Conservation (phyloP, 306 rosid species). For the Rosa multiflora region DNA sequence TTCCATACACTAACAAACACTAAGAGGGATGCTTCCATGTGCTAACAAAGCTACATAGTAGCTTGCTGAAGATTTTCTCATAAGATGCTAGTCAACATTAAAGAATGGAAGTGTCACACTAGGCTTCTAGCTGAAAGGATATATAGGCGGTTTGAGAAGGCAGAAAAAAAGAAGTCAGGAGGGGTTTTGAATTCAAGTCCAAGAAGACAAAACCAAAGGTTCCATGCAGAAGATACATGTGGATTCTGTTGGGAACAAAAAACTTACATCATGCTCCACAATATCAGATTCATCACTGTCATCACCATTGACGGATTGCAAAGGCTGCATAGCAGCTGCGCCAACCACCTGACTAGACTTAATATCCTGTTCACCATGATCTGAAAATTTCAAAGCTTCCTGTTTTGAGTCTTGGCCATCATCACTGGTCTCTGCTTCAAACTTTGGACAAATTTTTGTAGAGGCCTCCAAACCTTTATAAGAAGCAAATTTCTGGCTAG, state of each 20-base stretch:
- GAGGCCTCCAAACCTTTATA: constrained; percentile 35
- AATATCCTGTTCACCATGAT: constrained; percentile 34
- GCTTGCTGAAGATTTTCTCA: background rate
- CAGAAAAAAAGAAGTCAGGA: background rate
- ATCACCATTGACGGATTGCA: constrained; percentile 48
- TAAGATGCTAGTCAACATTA: background rate
- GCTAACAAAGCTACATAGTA: background rate
- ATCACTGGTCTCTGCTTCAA: constrained; percentile 46
- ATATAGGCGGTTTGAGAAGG: background rate
- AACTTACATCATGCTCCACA: constrained; percentile 87
- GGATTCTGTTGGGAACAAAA: background rate
- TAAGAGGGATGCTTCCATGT: background rate
- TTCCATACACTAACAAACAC: background rate
- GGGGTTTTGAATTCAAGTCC: background rate
- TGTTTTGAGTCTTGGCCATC: constrained; percentile 33
- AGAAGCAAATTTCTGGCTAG: constrained; percentile 38
- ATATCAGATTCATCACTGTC: constrained; percentile 85
- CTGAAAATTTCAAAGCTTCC: constrained; percentile 39
- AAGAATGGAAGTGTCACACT: background rate
- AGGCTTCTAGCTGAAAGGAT: background rate
- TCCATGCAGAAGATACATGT: background rate
- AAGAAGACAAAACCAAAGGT: constrained; percentile 11
- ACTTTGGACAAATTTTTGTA: constrained; percentile 30
- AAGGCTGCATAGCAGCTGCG: constrained; percentile 40
- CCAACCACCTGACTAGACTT: constrained; percentile 43